Conservation (phyloP, 106 monocot genomes). For the Platanthera guangdongensis region DNA sequence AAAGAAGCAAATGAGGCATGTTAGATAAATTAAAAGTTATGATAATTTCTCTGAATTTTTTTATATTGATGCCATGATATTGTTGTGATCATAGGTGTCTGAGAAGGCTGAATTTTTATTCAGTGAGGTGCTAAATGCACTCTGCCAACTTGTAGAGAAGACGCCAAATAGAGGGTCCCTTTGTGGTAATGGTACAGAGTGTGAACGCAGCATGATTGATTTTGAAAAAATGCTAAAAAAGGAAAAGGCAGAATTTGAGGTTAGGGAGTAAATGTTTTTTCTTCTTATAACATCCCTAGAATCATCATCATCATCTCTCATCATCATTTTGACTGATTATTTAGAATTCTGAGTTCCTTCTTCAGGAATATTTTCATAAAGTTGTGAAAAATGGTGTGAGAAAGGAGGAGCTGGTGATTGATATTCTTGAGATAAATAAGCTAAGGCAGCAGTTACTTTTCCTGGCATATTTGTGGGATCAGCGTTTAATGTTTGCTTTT, state of each 20-base stretch:
- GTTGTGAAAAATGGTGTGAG: conserved; percentile 28
- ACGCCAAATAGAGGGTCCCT: conserved; percentile 16
- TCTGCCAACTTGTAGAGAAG: conserved; percentile 34
- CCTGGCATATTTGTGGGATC: conserved; percentile 70
- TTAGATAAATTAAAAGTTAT: not conserved
- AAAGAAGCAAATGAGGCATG: conserved; percentile 68
- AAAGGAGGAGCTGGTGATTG: conserved; percentile 43
- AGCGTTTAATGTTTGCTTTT: conserved; percentile 45
- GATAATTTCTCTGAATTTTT: not conserved
- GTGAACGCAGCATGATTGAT: conserved; percentile 22
- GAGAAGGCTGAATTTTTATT: conserved; percentile 36
- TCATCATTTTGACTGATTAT: conserved; percentile 5
- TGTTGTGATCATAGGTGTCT: conserved; percentile 37
- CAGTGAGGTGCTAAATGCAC: conserved; percentile 36
- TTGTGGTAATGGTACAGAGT: conserved; percentile 22
- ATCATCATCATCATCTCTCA: not conserved
- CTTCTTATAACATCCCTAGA: not conserved
- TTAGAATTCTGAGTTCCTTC: conserved; percentile 17
- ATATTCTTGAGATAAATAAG: conserved; percentile 81
- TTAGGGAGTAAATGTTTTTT: conserved; percentile 12
- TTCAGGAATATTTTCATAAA: conserved; percentile 57
- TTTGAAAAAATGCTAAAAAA: conserved; percentile 47
- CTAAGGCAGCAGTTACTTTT: conserved; percentile 49
- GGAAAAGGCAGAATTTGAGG: conserved; percentile 76
- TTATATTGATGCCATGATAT: not conserved